These are phyloP conservation scores for Heliocybe sulcata DNA, from an alignment of 1,284 basidiomycete genomes.

Conservation along the genomic window DNA sequence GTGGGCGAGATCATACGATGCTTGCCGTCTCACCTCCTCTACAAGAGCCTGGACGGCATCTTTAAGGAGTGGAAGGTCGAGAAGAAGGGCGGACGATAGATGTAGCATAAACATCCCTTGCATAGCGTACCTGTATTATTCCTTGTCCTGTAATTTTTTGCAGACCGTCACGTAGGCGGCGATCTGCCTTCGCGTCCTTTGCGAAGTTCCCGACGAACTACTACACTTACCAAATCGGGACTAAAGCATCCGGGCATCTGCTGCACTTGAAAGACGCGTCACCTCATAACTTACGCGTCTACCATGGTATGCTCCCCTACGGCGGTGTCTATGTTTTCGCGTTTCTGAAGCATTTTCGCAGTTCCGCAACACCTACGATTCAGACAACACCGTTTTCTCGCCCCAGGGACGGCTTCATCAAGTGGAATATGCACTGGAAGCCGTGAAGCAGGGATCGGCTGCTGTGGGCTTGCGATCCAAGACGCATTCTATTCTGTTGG, in stretches of 20 bases:
- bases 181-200: too few species aligned
- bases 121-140: not conserved
- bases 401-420: conserved; percentile 89
- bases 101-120: not conserved
- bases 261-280: conserved; percentile 2
- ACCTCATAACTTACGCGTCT: not conserved
- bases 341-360: conserved; percentile 22
- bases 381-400: conserved; percentile 94
- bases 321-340: not conserved
- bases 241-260: not conserved
- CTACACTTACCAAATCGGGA: not conserved
- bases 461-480: conserved; percentile 94
- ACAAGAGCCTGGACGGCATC: conserved; percentile 86
- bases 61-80: conserved; percentile 87
- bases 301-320: conserved; percentile 1
- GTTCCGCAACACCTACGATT: conserved; percentile 96
- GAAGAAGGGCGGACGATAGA: conserved; percentile 51
- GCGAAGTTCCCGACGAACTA: too few species aligned
- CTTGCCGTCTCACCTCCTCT: conserved; percentile 77
- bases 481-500: conserved; percentile 91
- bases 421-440: conserved; percentile 99
- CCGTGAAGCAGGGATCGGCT: conserved; percentile 98
- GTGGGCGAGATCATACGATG: conserved; percentile 86
- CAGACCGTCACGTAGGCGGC: too few species aligned
- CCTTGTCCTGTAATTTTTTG: not conserved